Evolutionary conservation across 2,329 filamentous ascomycete genomes (phyloP).

Genomic region (Amylocarpus encephaloides): DNA sequence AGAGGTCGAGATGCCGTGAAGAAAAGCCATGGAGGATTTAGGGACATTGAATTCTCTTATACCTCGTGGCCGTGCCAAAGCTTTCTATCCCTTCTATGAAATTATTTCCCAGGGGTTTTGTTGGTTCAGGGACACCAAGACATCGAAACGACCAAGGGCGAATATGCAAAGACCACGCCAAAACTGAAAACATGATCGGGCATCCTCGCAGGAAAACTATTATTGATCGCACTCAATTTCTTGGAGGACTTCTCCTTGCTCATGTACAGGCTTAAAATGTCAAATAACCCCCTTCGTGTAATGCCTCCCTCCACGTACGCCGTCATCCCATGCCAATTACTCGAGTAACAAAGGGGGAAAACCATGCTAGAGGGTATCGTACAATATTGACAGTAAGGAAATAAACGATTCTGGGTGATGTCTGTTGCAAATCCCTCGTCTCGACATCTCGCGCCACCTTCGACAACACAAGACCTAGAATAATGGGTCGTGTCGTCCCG

Average conservation of each 20-base stretch:
- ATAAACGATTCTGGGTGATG: conserved; percentile 8
- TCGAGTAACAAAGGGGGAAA: conserved; percentile 7
- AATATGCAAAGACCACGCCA: not conserved
- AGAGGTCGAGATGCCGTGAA: not conserved
- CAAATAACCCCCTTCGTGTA: conserved; percentile 12
- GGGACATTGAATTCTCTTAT: no score
- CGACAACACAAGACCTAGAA: not conserved
- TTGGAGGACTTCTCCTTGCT: conserved; percentile 16
- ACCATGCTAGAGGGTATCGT: conserved; percentile 23
- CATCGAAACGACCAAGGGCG: not conserved
- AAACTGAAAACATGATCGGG: not conserved
- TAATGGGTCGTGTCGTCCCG: not conserved
- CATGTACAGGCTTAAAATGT: conserved; percentile 22
- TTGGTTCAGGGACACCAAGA: not conserved
- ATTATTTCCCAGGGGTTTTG: not conserved
- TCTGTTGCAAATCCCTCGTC: not conserved
- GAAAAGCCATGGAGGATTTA: no score
- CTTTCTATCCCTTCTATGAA: no score
- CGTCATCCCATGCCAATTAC: conserved; percentile 12
- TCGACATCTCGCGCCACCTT: not conserved
- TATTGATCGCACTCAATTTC: conserved; percentile 16
- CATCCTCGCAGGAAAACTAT: conserved; percentile 2
- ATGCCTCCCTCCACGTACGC: conserved; percentile 11
- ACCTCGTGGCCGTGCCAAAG: no score
- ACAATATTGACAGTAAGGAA: conserved; percentile 20